Percentiles rank a stretch among this genome's conserved stretches.
phyloP scores from a whole-genome alignment of 2,329 filamentous ascomycete genomes.

The Penicillium sp. region DNA sequence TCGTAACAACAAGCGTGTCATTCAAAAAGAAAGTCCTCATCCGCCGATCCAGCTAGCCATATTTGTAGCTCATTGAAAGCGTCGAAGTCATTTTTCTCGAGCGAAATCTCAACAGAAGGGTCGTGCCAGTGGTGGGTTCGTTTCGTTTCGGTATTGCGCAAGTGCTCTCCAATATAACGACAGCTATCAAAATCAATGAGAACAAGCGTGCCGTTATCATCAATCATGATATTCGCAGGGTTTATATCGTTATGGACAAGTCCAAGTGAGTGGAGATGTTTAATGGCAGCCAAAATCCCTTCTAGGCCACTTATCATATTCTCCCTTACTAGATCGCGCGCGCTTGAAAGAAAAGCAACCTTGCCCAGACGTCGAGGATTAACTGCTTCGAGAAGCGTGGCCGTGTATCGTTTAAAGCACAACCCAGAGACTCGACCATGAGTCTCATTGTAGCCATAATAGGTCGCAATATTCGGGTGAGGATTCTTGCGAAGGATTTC shows the following conservation, averaged over 20 bases:
- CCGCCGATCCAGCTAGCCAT: constrained; percentile 21
- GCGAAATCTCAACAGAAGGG: constrained; percentile 19
- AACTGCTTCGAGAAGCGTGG: constrained; percentile 28
- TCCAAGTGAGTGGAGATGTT: constrained; percentile 36
- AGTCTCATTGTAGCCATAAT: constrained; percentile 26
- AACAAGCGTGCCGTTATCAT: constrained; percentile 28
- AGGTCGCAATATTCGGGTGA: constrained; percentile 34
- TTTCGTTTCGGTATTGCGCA: constrained; percentile 17
- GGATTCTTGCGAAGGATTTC: constrained; percentile 31
- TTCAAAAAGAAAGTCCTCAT: constrained; percentile 21
- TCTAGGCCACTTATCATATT: constrained; percentile 22
- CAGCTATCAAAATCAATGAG: constrained; percentile 39
- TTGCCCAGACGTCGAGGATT: constrained; percentile 29
- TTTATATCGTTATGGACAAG: constrained; percentile 38
- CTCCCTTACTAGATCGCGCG: constrained; percentile 23
- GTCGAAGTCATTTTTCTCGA: constrained; percentile 27
- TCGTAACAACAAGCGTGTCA: constrained; percentile 14
- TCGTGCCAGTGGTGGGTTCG: constrained; percentile 29
- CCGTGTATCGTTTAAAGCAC: constrained; percentile 32
- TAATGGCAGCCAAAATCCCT: constrained; percentile 31
- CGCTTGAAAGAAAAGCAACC: constrained; percentile 25
- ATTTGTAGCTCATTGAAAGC: constrained; percentile 23
- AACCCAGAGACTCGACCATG: constrained; percentile 29
- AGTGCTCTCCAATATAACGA: constrained; percentile 26
- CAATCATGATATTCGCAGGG: constrained; percentile 31